Evolutionary conservation across 495 filamentous ascomycete genomes (phyloP), one percentile per base, ranked within the genome.

Genomic region (Penicillium cinerascens): DNA sequence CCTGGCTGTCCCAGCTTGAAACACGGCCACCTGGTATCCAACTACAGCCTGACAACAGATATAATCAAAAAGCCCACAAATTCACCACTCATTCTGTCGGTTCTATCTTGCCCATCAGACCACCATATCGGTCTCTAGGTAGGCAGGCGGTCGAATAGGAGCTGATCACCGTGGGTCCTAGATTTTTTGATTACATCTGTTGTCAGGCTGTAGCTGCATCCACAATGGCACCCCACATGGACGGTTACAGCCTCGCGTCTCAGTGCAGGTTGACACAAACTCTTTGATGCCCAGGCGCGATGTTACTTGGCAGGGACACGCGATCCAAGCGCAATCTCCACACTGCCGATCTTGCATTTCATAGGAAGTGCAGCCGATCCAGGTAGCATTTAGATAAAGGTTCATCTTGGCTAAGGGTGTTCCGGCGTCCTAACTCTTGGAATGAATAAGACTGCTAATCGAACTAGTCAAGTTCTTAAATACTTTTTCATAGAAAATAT

Each of bases 301-400:
- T 53, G 35, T 29, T 35, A 36, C 23, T 41, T 47, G 23, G 35
- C 43, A 21, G 13, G 50, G 50, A 18, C 46, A 15, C 36, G 36
- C 17, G 43, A 43, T 23, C 43, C 43, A 17, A 37, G 48, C 41
- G 20, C 20, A 16, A 13, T n/a, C 41, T 33, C 46, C 45, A 29
- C 45, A 44, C 27, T 44, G 52, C 23, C 33, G 52, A 55, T 55
- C 52, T 45, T 38, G 23, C 15, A 40, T 49, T 49, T 55, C 42
- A 50, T n/a, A 27, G 36, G 15, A 33, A 9, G 5, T 40, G 27
- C 27, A 40, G 23, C 42, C 50, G 42, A 41, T 11, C 22, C 23
- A 38, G 33, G 22, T 48, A 48, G 21, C 45, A 47, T 18, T n/a
- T 39, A 47, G n/a, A 48, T 48, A 48, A 20, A 4, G 7, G 21